Evolutionary conservation across 169 alveolate species (phyloP), one percentile per base, ranked within the genome.

Genomic region (Plasmodium gonderi): DNA sequence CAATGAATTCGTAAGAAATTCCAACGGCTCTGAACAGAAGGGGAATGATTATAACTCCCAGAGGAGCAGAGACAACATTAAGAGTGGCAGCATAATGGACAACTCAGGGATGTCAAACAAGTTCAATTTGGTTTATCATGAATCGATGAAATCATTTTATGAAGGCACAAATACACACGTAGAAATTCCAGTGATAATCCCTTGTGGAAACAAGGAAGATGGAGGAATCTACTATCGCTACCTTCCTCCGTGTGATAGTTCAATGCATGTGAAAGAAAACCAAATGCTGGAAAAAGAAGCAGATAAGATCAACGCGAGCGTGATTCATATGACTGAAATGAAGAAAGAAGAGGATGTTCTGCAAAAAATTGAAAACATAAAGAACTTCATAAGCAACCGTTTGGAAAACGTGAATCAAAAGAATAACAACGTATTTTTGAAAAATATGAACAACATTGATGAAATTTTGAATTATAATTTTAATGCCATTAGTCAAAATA

Each of bases 141-240:
- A 82, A 6, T 31, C 69, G 42, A 60, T 23, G 45, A 82, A 72
- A 12, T 23, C 77, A 36, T 23, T 82, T 69, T 82, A 69, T 72
- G 92, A 82, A 69, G 82, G 64, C 42, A 82, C 83, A 38, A 36
- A 74, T 74, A 42, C 45, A 75, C 92, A 82, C 26, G 76, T 82
- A 14, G 83, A 82, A 72, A 44, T 82, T 29, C 92, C 92, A 7
- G 17, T 80, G 3, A 45, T 72, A 82, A 17, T 26, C 11, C 9
- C 17, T 29, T 5, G n/a, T 29, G n/a, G 7, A 0, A 40, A 42
- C 5, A 45, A 31, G 42, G 42, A 47, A 1, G 64, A 20, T 14
- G 8, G 23, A 23, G 3, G 17, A 14, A 33, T 14, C 33, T n/a
- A 51, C 36, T 20, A n/a, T n/a, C n/a, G n/a, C n/a, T n/a, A n/a